Evolutionary conservation across 2,329 filamentous ascomycete genomes (phyloP).

Genomic region (Alternaria sp.): DNA sequence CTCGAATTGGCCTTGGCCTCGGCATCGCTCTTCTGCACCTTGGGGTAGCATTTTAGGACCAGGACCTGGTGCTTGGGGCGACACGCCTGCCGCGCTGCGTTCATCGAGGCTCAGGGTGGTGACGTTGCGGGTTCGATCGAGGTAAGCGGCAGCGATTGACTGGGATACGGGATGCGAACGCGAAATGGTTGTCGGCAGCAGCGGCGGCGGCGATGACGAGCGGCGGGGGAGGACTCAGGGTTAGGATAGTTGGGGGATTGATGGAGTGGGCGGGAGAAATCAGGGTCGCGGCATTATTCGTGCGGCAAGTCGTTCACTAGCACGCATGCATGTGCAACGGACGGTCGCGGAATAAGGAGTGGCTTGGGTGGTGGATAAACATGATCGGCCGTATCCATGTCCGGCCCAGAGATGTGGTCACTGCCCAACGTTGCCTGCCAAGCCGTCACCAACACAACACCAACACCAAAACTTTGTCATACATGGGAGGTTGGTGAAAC

Average conservation of each 20-base stretch:
- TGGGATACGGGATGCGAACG: not conserved
- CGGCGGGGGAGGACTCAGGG: not conserved
- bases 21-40: slow-evolving; percentile 82
- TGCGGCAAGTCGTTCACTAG: not conserved
- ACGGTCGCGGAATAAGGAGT: slow-evolving; percentile 6
- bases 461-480: not conserved
- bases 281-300: slow-evolving; percentile 9
- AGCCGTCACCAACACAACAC: not conserved
- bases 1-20: slow-evolving; percentile 96
- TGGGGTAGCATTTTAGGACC: slow-evolving; percentile 94
- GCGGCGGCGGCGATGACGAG: slow-evolving; percentile 4
- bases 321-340: slow-evolving; percentile 1
- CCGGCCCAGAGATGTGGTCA: slow-evolving; percentile 25
- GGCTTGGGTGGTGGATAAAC: slow-evolving; percentile 16
- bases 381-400: slow-evolving; percentile 15
- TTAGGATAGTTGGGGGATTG: not conserved
- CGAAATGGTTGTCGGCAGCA: not conserved
- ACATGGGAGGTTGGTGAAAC: not conserved
- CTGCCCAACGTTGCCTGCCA: slow-evolving; percentile 13
- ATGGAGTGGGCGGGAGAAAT: not conserved
- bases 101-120: slow-evolving; percentile 50
- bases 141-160: slow-evolving; percentile 9
- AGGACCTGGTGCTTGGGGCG: slow-evolving; percentile 97
- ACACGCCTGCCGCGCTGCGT: slow-evolving; percentile 65
- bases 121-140: slow-evolving; percentile 3